Base-by-base conservation (phyloP, 345 rosid species). In the Dipteronia sinensis region DNA sequence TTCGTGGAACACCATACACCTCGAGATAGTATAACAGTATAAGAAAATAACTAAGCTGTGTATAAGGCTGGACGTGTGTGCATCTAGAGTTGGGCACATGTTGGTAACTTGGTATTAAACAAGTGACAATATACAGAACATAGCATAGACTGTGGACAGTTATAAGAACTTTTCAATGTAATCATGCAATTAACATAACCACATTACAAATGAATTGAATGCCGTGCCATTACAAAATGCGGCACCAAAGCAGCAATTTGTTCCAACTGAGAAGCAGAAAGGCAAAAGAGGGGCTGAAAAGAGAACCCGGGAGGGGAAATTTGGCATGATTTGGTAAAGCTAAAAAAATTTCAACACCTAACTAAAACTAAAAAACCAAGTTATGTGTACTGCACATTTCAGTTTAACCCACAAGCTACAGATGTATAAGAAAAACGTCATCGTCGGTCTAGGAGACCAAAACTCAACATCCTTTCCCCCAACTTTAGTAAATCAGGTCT, bases 181-280 rank as follows among this genome's bases (percentile, higher is more conserved):
- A 63, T 25, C 19, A 42, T 62, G 53, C 2, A 62, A 63, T 73
- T 49, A 25, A 44, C 76, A 6, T 25, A 72, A 77, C 53, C 75
- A 76, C 38, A 34, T 40, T 69, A 78, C 65, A 76, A 76, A 61
- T 71, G 66, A 78, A 78, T 69, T 5, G 31, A 38, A 70, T 65
- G n/a, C n/a, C n/a, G n/a, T n/a, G n/a, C n/a, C n/a, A n/a, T n/a
- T n/a, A n/a, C n/a, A n/a, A n/a, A n/a, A 75, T 71, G 67, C 31
- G 71, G 85, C 82, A 78, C 74, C 76, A 62, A 62, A 67, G 40
- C 67, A 22, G 58, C 59, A 49, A 77, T 68, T 20, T 79, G 78
- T 17, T 79, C n/a, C 65, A 8, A 71, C 38, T 15, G n/a, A 34
- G 69, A 65, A 44, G 69, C 19, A 80, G 59, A 53, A 71, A 38